Base-by-base conservation (phyloP, 345 rosid species). In the Salix caprea region DNA sequence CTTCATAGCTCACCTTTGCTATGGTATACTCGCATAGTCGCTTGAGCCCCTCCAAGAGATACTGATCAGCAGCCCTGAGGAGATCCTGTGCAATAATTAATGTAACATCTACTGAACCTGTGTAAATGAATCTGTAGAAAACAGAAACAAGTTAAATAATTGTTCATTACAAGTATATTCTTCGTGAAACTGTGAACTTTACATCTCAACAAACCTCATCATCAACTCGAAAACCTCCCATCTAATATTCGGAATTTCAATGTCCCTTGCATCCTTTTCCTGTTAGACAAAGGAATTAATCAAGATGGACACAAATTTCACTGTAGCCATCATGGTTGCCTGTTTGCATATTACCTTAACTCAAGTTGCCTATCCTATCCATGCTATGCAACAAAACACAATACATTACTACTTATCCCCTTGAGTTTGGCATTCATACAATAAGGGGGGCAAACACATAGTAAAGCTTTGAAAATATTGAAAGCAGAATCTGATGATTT, bases 161-260 rank as follows among this genome's bases (percentile, higher is more conserved):
- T 52, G 64, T 34, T 72, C 16, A 68, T 36, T 56, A 10, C 19
- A 30, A 71, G 71, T 78, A 39, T 32, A 34, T 32, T 84, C 69
- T 21, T 69, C 26, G 24, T 40, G 56, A 65, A 72, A 26, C 8
- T 60, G 10, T 32, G 61, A 76, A 79, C 58, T 62, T 68, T 39
- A 75, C 71, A 83, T 69, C 52, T 72, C 65, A 40, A 78, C 76
- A 67, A 65, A 96, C 98, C 99, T 94, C 98, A 96, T 96, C 99
- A 96, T 96, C 90, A 96, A 83, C 92, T 93, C 97, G 62, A 96
- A 96, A 74, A 94, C 98, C 86, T 94, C 97, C 99, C 99, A 96
- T 90, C 92, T 91, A 79, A 96, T 96, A 74, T 96, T 96, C 4
- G 99, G 99, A 86, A 96, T 96, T 82, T 92, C 97, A 80, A 96